Percentiles rank a stretch among this genome's conserved stretches.
phyloP scores from a whole-genome alignment of 2,329 filamentous ascomycete genomes.

The Leptographium flavum region DNA sequence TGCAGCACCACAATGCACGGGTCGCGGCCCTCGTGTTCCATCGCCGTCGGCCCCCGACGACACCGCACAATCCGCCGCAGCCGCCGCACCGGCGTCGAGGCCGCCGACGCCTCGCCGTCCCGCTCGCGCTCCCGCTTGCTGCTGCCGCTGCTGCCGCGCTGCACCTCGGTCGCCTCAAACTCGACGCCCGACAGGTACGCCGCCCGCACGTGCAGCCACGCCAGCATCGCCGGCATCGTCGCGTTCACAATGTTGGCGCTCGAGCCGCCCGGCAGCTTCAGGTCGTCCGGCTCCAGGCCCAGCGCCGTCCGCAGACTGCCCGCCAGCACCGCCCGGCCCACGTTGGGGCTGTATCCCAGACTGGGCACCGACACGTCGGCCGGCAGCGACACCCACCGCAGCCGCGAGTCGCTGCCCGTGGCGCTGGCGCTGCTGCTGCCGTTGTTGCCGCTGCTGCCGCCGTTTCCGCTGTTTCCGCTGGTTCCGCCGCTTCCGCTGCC shows the following conservation, averaged over 20 bases:
- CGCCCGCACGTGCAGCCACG: slow-evolving; percentile 12
- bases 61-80: slow-evolving; percentile 10
- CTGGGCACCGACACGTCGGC: slow-evolving; percentile 4
- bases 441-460: neutral
- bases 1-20: slow-evolving; percentile 12
- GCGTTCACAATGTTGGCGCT: slow-evolving; percentile 10
- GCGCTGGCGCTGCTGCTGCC: neutral
- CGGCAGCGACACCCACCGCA: slow-evolving; percentile 9
- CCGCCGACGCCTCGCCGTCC: neutral
- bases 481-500: neutral
- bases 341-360: slow-evolving; percentile 8
- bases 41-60: slow-evolving; percentile 5
- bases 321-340: slow-evolving; percentile 4
- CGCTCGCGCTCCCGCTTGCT: neutral
- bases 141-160: slow-evolving; percentile 7
- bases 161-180: slow-evolving; percentile 9
- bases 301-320: slow-evolving; percentile 2
- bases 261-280: slow-evolving; percentile 2
- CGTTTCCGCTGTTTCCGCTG: neutral
- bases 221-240: slow-evolving; percentile 11
- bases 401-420: neutral
- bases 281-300: neutral
- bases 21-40: slow-evolving; percentile 10
- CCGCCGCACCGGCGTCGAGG: slow-evolving; percentile 2
- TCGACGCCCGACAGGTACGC: slow-evolving; percentile 9